Evolutionary conservation across 805 yeast species (phyloP).

Genomic region (Hanseniaspora lachancei): DNA sequence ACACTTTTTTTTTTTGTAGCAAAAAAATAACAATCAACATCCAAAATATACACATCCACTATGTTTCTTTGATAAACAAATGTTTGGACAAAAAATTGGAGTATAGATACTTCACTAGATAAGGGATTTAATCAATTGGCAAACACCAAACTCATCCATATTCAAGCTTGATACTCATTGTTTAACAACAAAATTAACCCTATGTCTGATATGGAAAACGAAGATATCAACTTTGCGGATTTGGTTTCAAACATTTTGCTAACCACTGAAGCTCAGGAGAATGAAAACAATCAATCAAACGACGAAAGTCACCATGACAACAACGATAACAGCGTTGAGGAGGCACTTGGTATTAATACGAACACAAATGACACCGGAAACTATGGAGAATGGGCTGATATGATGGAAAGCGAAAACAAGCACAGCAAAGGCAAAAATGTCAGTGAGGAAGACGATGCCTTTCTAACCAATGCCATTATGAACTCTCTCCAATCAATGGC

Average conservation of each 20-base stretch:
- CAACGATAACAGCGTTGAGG: not conserved
- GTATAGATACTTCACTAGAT: no score
- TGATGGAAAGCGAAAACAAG: not conserved
- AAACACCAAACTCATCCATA: no score
- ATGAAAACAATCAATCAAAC: not conserved
- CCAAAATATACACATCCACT: no score
- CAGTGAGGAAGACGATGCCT: slow-evolving; percentile 7
- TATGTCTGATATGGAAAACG: slow-evolving; percentile 15
- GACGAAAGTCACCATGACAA: not conserved
- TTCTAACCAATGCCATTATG: slow-evolving; percentile 9
- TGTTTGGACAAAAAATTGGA: no score
- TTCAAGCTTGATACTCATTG: no score
- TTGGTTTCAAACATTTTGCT: slow-evolving; percentile 20
- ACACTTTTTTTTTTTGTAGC: no score
- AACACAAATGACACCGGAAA: not conserved
- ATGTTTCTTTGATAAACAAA: no score
- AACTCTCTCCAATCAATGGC: slow-evolving; percentile 2
- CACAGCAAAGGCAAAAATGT: not conserved
- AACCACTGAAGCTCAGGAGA: slow-evolving; percentile 8
- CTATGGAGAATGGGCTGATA: not conserved
- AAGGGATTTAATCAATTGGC: no score
- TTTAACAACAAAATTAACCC: not conserved
- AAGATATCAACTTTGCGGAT: slow-evolving; percentile 22
- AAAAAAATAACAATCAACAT: no score
- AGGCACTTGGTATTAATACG: not conserved